Conservation (phyloP, 441 rosid species). For the Croton setiger region DNA sequence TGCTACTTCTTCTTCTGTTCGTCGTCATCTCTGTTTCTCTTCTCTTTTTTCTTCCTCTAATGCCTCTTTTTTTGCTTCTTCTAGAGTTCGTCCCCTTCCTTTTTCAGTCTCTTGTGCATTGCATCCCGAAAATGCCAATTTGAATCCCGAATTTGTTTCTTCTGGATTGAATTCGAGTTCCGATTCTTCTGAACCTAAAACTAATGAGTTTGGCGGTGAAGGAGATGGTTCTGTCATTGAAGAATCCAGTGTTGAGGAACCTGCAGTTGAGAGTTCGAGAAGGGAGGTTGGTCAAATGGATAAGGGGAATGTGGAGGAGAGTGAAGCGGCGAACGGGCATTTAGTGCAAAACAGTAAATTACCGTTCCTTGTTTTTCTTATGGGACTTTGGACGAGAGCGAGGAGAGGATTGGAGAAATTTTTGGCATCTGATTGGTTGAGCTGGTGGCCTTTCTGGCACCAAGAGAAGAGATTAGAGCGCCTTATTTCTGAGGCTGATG, state of each 20-base stretch:
- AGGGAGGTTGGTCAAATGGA: slow-evolving; percentile 20
- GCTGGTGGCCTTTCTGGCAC: slow-evolving; percentile 73
- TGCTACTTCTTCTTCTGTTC: slow-evolving; percentile 10
- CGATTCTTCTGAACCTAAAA: slow-evolving; percentile 3
- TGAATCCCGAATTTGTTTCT: slow-evolving; percentile 26
- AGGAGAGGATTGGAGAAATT: slow-evolving; percentile 48
- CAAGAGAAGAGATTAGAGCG: slow-evolving; percentile 68
- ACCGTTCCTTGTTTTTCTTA: slow-evolving; percentile 43
- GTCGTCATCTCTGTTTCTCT: slow-evolving; percentile 5
- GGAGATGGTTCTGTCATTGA: not conserved
- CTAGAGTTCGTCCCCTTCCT: slow-evolving; percentile 24
- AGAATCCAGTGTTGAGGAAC: slow-evolving; percentile 12
- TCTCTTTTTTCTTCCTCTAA: slow-evolving; percentile 23
- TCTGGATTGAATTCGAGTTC: slow-evolving; percentile 15
- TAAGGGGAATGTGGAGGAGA: slow-evolving; percentile 26
- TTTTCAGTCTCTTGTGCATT: slow-evolving; percentile 45
- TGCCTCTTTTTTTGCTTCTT: slow-evolving; percentile 27
- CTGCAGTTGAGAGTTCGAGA: slow-evolving; percentile 13
- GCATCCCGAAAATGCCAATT: slow-evolving; percentile 45
- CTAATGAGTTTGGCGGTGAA: not conserved
- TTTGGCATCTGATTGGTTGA: slow-evolving; percentile 59
- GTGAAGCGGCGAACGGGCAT: slow-evolving; percentile 21
- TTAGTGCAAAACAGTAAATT: slow-evolving; percentile 33
- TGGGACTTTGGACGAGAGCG: slow-evolving; percentile 60
- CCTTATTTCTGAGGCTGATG: slow-evolving; percentile 80